These are phyloP conservation scores for Alternaria consortialis DNA, from an alignment of 2,329 filamentous ascomycete species.

Conservation along the genomic window DNA sequence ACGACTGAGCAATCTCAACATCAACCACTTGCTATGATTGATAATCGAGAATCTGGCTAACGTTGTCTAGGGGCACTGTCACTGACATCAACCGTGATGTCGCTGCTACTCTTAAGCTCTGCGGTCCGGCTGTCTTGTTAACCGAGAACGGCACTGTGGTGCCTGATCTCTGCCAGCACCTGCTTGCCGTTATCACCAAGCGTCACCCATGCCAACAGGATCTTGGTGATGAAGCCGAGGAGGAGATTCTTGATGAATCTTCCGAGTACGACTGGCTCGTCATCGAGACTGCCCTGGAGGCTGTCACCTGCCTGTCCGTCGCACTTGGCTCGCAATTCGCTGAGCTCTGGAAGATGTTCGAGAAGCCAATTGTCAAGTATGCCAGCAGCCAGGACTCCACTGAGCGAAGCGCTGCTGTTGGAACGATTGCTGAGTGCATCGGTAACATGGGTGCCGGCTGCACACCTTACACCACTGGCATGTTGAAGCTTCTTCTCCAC, in stretches of 20 bases:
- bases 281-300: constrained; percentile 92
- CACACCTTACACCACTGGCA: constrained; percentile 78
- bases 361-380: constrained; percentile 89
- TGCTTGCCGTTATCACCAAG: constrained; percentile 84
- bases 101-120: constrained; percentile 87
- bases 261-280: constrained; percentile 98
- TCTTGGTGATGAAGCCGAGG: constrained; percentile 78
- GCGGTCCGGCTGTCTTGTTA: constrained; percentile 84
- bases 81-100: constrained; percentile 96
- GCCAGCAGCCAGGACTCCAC: constrained; percentile 84
- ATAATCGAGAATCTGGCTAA: constrained; percentile 28
- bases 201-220: constrained; percentile 94
- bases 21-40: constrained; percentile 28
- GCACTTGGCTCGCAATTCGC: constrained; percentile 83
- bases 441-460: constrained; percentile 83
- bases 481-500: constrained; percentile 84
- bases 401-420: constrained; percentile 89
- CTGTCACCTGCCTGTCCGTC: constrained; percentile 82
- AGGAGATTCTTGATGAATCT: constrained; percentile 73
- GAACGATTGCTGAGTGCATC: constrained; percentile 89
- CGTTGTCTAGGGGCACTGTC: constrained; percentile 73
- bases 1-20: constrained; percentile 63
- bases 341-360: constrained; percentile 94
- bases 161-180: constrained; percentile 77
- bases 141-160: constrained; percentile 71